Evolutionary conservation across 1,284 basidiomycete genomes (phyloP).

Genomic region (Austroboletus niveus): DNA sequence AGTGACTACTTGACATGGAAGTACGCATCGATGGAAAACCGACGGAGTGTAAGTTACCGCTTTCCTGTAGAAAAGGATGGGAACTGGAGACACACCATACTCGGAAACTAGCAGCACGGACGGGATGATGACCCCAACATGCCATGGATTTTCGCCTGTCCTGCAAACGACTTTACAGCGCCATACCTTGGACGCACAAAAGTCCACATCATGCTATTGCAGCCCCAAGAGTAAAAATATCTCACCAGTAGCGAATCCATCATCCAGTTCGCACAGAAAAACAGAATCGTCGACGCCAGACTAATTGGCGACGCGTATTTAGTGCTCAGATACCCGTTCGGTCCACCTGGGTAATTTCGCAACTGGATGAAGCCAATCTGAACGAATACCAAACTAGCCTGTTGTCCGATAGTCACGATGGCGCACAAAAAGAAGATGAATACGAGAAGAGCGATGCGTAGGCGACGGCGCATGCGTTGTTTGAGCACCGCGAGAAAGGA

Average conservation of each 20-base stretch:
- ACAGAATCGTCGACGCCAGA: conserved; percentile 7
- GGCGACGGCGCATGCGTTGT: conserved; percentile 5
- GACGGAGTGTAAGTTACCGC: not conserved
- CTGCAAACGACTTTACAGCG: conserved; percentile 22
- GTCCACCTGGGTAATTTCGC: conserved; percentile 20
- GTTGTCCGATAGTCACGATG: conserved; percentile 18
- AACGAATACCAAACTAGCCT: conserved; percentile 11
- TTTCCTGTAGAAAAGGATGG: not conserved
- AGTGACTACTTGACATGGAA: conserved; percentile 5
- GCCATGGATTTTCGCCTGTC: conserved; percentile 9
- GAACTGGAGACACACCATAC: conserved; percentile 11
- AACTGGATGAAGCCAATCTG: conserved; percentile 17
- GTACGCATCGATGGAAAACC: not conserved
- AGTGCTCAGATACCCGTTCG: conserved; percentile 16
- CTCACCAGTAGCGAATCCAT: conserved; percentile 26
- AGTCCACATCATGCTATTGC: not conserved
- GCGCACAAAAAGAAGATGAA: conserved; percentile 18
- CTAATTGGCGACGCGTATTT: conserved; percentile 6
- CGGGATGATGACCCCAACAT: conserved; percentile 15
- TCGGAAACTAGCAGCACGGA: conserved; percentile 6
- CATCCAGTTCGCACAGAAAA: conserved; percentile 25
- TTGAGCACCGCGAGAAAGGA: conserved; percentile 22
- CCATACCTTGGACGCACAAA: conserved; percentile 20
- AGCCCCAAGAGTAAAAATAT: not conserved
- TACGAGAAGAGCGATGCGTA: conserved; percentile 13